phyloP scores from a whole-genome alignment of 257 asterid genomes.

The Solanum chiquidenum region DNA sequence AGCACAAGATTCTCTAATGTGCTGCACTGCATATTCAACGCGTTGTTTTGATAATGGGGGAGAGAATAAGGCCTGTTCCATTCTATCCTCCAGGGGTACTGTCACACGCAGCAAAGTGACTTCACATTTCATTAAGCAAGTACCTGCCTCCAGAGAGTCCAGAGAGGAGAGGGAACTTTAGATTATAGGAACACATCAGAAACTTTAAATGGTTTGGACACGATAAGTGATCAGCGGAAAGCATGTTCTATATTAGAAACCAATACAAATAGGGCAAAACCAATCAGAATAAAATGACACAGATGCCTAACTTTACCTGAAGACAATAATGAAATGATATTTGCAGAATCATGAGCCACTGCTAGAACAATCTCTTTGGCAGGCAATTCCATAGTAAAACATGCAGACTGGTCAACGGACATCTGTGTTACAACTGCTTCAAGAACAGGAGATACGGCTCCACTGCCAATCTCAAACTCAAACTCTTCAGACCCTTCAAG shows the following conservation, averaged over 20 bases:
- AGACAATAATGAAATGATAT: slow-evolving; percentile 35
- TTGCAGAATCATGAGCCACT: slow-evolving; percentile 42
- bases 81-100: slow-evolving; percentile 85
- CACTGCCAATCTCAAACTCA: slow-evolving; percentile 87
- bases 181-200: not conserved
- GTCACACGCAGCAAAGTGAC: slow-evolving; percentile 57
- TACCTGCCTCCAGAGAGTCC: slow-evolving; percentile 24
- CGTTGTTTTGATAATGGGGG: slow-evolving; percentile 7
- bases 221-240: not conserved
- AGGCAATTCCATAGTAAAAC: slow-evolving; percentile 48
- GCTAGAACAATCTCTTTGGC: slow-evolving; percentile 64
- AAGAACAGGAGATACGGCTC: slow-evolving; percentile 52
- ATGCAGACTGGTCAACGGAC: slow-evolving; percentile 67
- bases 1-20: slow-evolving; percentile 63
- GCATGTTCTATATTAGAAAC: not conserved
- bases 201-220: not conserved
- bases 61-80: slow-evolving; percentile 64
- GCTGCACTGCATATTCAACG: slow-evolving; percentile 50
- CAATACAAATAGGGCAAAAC: not conserved
- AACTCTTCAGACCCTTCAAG: slow-evolving; percentile 80
- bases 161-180: not conserved
- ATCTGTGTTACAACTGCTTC: slow-evolving; percentile 68
- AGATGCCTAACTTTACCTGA: slow-evolving; percentile 35
- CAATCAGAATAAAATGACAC: not conserved
- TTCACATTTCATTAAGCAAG: slow-evolving; percentile 56